These are phyloP conservation scores for Kluyveromyces dobzhanskii DNA, from an alignment of 805 yeast species.

Conservation along the genomic window DNA sequence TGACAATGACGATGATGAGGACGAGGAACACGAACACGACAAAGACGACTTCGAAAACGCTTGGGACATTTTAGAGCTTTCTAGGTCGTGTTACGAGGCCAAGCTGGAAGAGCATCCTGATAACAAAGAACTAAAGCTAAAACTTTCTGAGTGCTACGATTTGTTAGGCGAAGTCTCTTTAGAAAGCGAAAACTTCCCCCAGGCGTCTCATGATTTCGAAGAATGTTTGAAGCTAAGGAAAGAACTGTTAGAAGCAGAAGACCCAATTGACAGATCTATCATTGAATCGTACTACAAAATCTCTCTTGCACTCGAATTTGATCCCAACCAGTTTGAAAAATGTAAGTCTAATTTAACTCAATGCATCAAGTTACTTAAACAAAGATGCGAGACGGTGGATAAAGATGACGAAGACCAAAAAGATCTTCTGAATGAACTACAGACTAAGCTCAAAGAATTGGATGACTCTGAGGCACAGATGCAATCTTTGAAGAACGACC, in stretches of 20 bases:
- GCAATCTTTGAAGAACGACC: slow-evolving; percentile 11
- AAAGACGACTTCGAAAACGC: slow-evolving; percentile 59
- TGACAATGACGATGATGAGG: slow-evolving; percentile 1
- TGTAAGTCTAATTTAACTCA: slow-evolving; percentile 47
- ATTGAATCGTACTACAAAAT: slow-evolving; percentile 78
- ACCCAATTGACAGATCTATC: slow-evolving; percentile 41
- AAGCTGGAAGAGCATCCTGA: slow-evolving; percentile 19
- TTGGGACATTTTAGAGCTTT: slow-evolving; percentile 76
- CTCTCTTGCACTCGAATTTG: slow-evolving; percentile 70
- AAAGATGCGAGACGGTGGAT: slow-evolving; percentile 32
- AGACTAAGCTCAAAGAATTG: slow-evolving; percentile 48
- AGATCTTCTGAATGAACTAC: slow-evolving; percentile 39
- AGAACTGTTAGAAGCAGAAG: slow-evolving; percentile 3
- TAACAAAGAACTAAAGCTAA: slow-evolving; percentile 35
- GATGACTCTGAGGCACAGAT: slow-evolving; percentile 31
- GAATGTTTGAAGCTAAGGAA: slow-evolving; percentile 37
- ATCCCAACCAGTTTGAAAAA: slow-evolving; percentile 35
- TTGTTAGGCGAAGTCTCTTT: slow-evolving; percentile 82
- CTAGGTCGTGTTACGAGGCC: slow-evolving; percentile 50
- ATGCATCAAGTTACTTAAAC: slow-evolving; percentile 44
- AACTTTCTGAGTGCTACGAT: slow-evolving; percentile 66
- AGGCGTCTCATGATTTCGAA: slow-evolving; percentile 64
- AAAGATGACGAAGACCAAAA: slow-evolving; percentile 34
- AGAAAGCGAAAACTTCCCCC: slow-evolving; percentile 80
- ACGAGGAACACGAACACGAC: slow-evolving; percentile 5